Evolutionary conservation across 306 rosid species (phyloP).

Genomic region (Quercus robur): DNA sequence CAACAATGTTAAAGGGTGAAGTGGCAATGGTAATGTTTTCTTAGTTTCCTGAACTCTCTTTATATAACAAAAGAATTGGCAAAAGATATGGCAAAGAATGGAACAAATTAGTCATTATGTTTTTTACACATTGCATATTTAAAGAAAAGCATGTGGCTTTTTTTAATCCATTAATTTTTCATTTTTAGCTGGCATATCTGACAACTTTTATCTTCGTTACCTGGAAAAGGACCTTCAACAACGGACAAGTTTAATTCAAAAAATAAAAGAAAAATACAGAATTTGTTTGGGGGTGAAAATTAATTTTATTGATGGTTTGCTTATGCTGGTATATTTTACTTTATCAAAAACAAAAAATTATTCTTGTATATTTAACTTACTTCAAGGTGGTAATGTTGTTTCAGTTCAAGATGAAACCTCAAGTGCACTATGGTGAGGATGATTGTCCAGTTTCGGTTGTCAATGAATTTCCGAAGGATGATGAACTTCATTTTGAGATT

Average conservation of each 20-base stretch:
- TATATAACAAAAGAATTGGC: background rate
- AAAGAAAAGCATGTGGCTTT: background rate
- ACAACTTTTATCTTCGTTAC: background rate
- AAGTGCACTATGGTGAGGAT: slow-evolving; percentile 87
- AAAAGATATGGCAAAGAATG: background rate
- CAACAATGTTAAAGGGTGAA: slow-evolving; percentile 96
- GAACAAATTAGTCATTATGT: no score
- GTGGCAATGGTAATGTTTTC: slow-evolving; percentile 76
- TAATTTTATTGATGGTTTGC: background rate
- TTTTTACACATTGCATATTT: background rate
- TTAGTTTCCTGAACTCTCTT: background rate
- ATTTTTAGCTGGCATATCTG: background rate
- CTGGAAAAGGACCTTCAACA: background rate
- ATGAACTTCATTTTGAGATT: slow-evolving; percentile 93
- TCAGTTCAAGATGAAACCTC: slow-evolving; percentile 94
- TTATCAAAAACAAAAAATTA: no score
- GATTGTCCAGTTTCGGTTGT: slow-evolving; percentile 81
- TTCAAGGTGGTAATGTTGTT: slow-evolving; percentile 19
- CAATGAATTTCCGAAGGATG: slow-evolving; percentile 79
- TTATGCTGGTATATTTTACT: background rate
- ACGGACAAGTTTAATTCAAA: background rate
- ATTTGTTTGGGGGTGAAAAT: background rate
- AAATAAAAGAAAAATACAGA: background rate
- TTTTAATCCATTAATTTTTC: background rate
- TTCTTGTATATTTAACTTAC: background rate